Evolutionary conservation across 176 grass and related monocot species (phyloP).

Genomic region (Cocos nucifera): DNA sequence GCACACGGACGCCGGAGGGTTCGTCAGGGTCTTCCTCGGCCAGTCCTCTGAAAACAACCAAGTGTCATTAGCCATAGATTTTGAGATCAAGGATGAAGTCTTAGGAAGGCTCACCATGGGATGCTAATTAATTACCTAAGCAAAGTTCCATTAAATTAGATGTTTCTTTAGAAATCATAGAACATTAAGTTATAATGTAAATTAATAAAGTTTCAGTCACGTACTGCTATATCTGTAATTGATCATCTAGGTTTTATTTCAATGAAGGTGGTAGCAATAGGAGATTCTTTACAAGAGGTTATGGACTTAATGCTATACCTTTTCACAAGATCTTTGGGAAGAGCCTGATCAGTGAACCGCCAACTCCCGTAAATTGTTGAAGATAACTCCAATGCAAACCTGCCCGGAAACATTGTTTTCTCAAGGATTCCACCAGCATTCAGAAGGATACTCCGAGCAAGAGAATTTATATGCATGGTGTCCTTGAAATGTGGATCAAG

Average conservation of each 20-base stretch:
- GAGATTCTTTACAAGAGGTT: too few relatives aligned
- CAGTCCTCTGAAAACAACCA: slow-evolving; percentile 34
- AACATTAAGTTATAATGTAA: too few relatives aligned
- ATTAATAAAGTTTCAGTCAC: too few relatives aligned
- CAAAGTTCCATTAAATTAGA: too few relatives aligned
- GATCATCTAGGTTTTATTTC: too few relatives aligned
- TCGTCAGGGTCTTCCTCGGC: slow-evolving; percentile 23
- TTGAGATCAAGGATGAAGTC: too few relatives aligned
- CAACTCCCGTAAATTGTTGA: slow-evolving; percentile 59
- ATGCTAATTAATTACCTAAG: too few relatives aligned
- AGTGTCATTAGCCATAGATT: too few relatives aligned
- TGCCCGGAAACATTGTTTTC: slow-evolving; percentile 71
- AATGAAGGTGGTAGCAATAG: too few relatives aligned
- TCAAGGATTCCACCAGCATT: slow-evolving; percentile 56
- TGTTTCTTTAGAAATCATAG: too few relatives aligned
- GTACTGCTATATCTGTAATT: too few relatives aligned
- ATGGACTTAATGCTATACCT: slow-evolving; percentile 16
- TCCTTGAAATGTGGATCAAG: slow-evolving; percentile 95
- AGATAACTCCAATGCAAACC: slow-evolving; percentile 69
- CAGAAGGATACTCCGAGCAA: slow-evolving; percentile 86
- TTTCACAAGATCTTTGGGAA: slow-evolving; percentile 72
- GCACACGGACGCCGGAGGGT: slow-evolving; percentile 36
- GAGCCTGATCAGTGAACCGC: slow-evolving; percentile 69
- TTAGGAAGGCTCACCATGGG: too few relatives aligned
- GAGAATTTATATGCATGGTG: slow-evolving; percentile 74